These are phyloP conservation scores for Cladophialophora bantiana DNA, from an alignment of 2,329 filamentous ascomycete genomes.

Conservation along the genomic window DNA sequence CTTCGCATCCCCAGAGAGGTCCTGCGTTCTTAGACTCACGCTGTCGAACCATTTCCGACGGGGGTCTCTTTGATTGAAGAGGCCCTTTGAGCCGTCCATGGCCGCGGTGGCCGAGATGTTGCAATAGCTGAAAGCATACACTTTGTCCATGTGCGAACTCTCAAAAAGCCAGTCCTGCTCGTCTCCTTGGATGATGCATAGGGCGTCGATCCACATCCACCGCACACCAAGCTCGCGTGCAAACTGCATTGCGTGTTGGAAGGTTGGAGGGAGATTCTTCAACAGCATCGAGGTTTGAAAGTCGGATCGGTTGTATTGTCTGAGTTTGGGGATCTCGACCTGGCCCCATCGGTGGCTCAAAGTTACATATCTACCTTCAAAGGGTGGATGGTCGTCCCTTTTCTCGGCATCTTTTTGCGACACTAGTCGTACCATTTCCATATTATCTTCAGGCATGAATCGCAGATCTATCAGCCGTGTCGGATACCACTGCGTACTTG, in stretches of 20 bases:
- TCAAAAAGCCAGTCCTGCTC: slow-evolving; percentile 29
- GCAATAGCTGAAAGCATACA: slow-evolving; percentile 24
- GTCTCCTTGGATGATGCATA: slow-evolving; percentile 34
- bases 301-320: slow-evolving; percentile 2
- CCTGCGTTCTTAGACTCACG: slow-evolving; percentile 11
- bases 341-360: slow-evolving; percentile 31
- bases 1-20: slow-evolving; percentile 2
- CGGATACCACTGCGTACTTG: slow-evolving; percentile 19
- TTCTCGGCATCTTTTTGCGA: slow-evolving; percentile 12
- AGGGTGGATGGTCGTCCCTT: not conserved
- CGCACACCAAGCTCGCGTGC: slow-evolving; percentile 19
- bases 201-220: slow-evolving; percentile 34
- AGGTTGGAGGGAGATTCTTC: slow-evolving; percentile 16
- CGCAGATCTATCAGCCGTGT: slow-evolving; percentile 23
- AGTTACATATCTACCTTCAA: slow-evolving; percentile 23
- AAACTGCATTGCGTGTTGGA: slow-evolving; percentile 25
- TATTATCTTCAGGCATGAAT: not conserved
- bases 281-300: slow-evolving; percentile 11
- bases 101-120: slow-evolving; percentile 32
- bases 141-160: slow-evolving; percentile 23
- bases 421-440: slow-evolving; percentile 1
- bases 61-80: slow-evolving; percentile 21
- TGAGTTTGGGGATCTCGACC: slow-evolving; percentile 20
- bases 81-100: slow-evolving; percentile 13
- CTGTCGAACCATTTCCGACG: slow-evolving; percentile 17